Conservation (phyloP, 2,329 filamentous ascomycete species). For the Xylariomycetidae sp. region DNA sequence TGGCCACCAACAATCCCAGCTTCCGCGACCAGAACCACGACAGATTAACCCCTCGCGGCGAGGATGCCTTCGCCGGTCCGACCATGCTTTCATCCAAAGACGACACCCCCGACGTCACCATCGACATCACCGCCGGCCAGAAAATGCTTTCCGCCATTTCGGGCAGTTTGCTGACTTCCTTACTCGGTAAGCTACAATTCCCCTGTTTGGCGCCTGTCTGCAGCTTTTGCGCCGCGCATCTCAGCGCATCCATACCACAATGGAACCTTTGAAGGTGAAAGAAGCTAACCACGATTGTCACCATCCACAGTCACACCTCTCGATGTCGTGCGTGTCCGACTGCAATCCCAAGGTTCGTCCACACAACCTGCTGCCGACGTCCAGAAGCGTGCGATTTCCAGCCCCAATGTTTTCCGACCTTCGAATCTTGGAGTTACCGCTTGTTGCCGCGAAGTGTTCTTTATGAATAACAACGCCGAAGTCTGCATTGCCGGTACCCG, state of each 20-base stretch:
- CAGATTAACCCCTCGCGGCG: conserved; percentile 24
- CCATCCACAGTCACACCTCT: conserved; percentile 79
- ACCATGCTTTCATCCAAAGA: conserved; percentile 28
- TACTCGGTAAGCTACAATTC: conserved; percentile 61
- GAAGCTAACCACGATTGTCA: conserved; percentile 9
- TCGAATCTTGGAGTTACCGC: conserved; percentile 84
- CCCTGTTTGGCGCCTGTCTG: not conserved
- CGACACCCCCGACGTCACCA: conserved; percentile 36
- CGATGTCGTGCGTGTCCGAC: conserved; percentile 89
- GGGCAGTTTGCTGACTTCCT: conserved; percentile 81
- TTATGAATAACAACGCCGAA: conserved; percentile 78
- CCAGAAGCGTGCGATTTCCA: conserved; percentile 49
- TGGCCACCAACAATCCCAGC: conserved; percentile 17
- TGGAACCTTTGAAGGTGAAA: not conserved
- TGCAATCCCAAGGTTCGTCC: conserved; percentile 69
- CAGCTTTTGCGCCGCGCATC: not conserved
- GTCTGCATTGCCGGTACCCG: conserved; percentile 70
- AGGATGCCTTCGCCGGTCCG: conserved; percentile 28
- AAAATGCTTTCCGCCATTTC: conserved; percentile 94
- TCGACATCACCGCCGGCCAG: conserved; percentile 73
- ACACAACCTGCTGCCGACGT: conserved; percentile 46
- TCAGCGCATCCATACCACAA: conserved; percentile 3
- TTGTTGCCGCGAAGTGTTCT: conserved; percentile 96
- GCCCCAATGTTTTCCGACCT: conserved; percentile 63
- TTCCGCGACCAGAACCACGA: conserved; percentile 32